Evolutionary conservation across 2,329 filamentous ascomycete genomes (phyloP).

Genomic region (Diplodia mutila): DNA sequence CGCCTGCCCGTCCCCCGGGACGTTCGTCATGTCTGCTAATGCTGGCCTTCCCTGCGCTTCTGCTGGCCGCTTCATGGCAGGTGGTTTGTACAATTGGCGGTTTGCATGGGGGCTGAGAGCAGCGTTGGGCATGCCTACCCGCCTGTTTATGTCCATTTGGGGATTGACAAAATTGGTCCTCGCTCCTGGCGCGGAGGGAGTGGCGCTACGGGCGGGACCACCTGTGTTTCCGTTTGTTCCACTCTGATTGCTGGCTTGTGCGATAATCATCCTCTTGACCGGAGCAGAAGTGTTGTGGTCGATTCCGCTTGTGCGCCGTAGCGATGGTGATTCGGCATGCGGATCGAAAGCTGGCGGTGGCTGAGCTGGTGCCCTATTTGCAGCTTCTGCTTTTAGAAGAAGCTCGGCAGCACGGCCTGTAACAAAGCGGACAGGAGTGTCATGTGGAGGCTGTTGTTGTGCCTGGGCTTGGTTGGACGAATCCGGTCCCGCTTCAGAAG

Average conservation of each 20-base stretch:
- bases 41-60: slow-evolving; percentile 35
- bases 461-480: slow-evolving; percentile 27
- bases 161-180: slow-evolving; percentile 53
- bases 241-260: neutral
- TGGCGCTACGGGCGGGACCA: neutral
- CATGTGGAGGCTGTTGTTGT: slow-evolving; percentile 33
- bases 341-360: slow-evolving; percentile 50
- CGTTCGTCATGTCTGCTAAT: slow-evolving; percentile 53
- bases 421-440: slow-evolving; percentile 49
- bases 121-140: slow-evolving; percentile 54
- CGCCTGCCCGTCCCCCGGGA: slow-evolving; percentile 31
- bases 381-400: slow-evolving; percentile 40
- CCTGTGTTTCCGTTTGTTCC: neutral
- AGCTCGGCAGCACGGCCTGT: slow-evolving; percentile 50
- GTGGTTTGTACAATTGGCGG: slow-evolving; percentile 51
- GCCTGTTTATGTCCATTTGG: slow-evolving; percentile 49
- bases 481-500: slow-evolving; percentile 30
- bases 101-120: slow-evolving; percentile 50
- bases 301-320: slow-evolving; percentile 84
- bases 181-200: neutral
- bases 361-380: slow-evolving; percentile 35
- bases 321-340: slow-evolving; percentile 67
- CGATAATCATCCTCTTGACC: slow-evolving; percentile 44
- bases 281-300: slow-evolving; percentile 80
- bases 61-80: slow-evolving; percentile 33